Base-by-base conservation (phyloP, 2,329 filamentous ascomycete genomes). In the Basipetospora sp. region DNA sequence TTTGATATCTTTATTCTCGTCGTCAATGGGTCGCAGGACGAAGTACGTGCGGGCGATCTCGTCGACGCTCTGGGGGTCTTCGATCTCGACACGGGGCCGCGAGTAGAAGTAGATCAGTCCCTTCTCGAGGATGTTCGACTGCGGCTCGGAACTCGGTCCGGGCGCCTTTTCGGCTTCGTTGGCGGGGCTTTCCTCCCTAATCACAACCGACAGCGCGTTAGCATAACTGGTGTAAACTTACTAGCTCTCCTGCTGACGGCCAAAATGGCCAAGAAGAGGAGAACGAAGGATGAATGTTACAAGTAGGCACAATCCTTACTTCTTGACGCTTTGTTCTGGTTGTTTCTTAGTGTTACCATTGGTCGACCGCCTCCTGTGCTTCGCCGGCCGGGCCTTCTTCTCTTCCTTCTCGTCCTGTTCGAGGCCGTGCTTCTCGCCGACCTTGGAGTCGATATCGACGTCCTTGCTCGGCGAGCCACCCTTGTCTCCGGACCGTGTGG, bases 51-150 rank as follows among this genome's bases (percentile, higher is more conserved):
- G 77, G 30, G 80, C 74, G 34, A 93, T 70, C 37, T 94, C 85
- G 29, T 69, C 59, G 1, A 88, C 64, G 32, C 69, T 67, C 14
- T 77, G 67, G 0, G 84, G 77, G 5, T 82, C 67, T 4, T 84
- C 72, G 18, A 82, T 67, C 36, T 74, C 73, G 27, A 94, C 82
- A 10, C 84, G 77, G 6, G 76, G 75, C 14, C 86, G 77, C 49
- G 80, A 79, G 63, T 93, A 92, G 67, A 93, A 93, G 64, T 93
- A 93, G 47, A 94, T 77, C 47, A 90, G 71, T 3, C 86, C 86
- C 50, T 90, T 93, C 51, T 94, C 86, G 3, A 92, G 65, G 17
- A 93, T 25, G 4, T 34, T 10, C 6, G 19, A 4, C 4, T 25
- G 11, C 3, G 19, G 11, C 19, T 22, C n/a, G 32, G 32, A 9